Conservation (phyloP, 2,329 filamentous ascomycete species). For the Fusarium caatingaense region DNA sequence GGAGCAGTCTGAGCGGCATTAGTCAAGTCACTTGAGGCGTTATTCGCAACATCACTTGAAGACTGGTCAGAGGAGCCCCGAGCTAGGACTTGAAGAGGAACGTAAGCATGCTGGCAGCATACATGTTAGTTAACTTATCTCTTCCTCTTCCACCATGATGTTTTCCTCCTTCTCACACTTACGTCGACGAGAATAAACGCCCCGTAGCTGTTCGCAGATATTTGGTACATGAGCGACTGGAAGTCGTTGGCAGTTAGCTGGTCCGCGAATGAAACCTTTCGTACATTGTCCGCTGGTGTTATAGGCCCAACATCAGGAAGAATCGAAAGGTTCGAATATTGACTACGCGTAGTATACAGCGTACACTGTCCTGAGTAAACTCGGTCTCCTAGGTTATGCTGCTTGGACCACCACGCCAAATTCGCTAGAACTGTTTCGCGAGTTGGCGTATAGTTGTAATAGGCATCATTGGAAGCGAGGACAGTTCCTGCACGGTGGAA, state of each 20-base stretch:
- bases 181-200: slow-evolving; percentile 45
- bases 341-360: slow-evolving; percentile 28
- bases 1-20: background rate
- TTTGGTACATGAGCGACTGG: slow-evolving; percentile 38
- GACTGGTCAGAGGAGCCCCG: background rate
- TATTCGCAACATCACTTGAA: background rate
- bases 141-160: background rate
- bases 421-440: slow-evolving; percentile 30
- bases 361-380: slow-evolving; percentile 30
- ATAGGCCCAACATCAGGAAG: slow-evolving; percentile 19
- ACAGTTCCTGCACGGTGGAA: slow-evolving; percentile 35
- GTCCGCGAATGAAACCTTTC: slow-evolving; percentile 46
- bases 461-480: slow-evolving; percentile 27
- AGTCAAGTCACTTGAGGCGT: background rate
- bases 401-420: slow-evolving; percentile 24
- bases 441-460: slow-evolving; percentile 26
- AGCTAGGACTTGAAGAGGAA: slow-evolving; percentile 12
- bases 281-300: slow-evolving; percentile 43
- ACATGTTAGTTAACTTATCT: slow-evolving; percentile 3
- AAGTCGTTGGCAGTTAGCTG: slow-evolving; percentile 43
- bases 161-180: background rate
- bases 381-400: slow-evolving; percentile 24
- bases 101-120: slow-evolving; percentile 12
- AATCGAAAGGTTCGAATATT: slow-evolving; percentile 17
- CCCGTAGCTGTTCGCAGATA: slow-evolving; percentile 15